Conservation (phyloP, 768 basidiomycete species). For the Rhodosporidiobolus sp. region DNA sequence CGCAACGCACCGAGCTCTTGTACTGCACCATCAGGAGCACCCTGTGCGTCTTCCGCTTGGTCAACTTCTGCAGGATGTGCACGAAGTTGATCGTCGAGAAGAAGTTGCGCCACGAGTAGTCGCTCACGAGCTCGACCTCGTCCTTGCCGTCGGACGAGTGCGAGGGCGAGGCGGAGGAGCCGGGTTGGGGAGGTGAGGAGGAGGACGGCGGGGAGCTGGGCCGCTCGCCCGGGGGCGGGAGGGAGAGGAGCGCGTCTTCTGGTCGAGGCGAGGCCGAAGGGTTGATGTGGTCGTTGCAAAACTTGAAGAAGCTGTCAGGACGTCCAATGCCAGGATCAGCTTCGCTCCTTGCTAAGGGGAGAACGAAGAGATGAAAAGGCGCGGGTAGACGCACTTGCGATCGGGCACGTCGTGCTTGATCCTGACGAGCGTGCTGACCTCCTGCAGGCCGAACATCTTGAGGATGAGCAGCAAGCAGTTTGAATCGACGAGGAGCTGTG, state of each 20-base stretch:
- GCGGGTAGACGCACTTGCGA: conserved; percentile 46
- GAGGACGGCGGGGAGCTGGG: conserved; percentile 1
- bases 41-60: conserved; percentile 87
- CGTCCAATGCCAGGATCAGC: not conserved
- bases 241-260: conserved; percentile 64
- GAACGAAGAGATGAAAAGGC: conserved; percentile 16
- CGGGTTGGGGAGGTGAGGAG: not conserved
- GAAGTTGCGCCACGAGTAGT: conserved; percentile 97
- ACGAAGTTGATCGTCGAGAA: conserved; percentile 96
- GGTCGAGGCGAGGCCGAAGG: conserved; percentile 57
- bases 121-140: conserved; percentile 85
- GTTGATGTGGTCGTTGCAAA: conserved; percentile 76
- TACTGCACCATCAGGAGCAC: conserved; percentile 96
- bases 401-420: conserved; percentile 71
- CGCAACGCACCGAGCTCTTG: conserved; percentile 79
- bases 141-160: conserved; percentile 45
- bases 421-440: conserved; percentile 76
- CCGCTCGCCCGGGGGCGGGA: conserved; percentile 51
- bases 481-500: conserved; percentile 90
- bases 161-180: not conserved
- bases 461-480: conserved; percentile 88
- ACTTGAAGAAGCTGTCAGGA: conserved; percentile 93
- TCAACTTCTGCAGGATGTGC: conserved; percentile 95
- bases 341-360: not conserved
- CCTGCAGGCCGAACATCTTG: conserved; percentile 98